Evolutionary conservation across 2,329 filamentous ascomycete genomes (phyloP), one percentile per base, ranked within the genome.

Genomic region (Colletotrichum cereale): DNA sequence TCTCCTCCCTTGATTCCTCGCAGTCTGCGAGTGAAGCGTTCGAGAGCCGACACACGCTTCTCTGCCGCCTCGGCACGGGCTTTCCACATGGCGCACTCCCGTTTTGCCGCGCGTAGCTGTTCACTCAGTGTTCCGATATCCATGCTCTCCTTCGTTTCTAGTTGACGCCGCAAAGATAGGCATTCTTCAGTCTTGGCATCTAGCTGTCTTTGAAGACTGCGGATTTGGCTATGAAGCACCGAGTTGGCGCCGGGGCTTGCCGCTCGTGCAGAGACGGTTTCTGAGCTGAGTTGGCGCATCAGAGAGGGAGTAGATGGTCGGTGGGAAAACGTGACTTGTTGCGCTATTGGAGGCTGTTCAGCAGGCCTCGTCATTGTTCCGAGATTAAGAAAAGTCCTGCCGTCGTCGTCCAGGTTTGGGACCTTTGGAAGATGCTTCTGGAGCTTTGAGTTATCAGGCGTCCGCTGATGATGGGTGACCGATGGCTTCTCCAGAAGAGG

Each of bases 21-120:
- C 40, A 84, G 50, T 31, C 78, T 78, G 18, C 76, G 71, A 4
- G 81, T 82, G 70, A 86, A 84, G 50, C 79, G 78, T 75, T 88
- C 83, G 70, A 87, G 84, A 31, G 85, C 82, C 5, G 82, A 81
- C 24, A 90, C 76, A 60, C 86, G 82, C 71, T 80, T 83, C 79
- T 92, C 89, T 0, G 89, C 88, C 5, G 83, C 81, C 75, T 89
- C 84, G 0, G 90, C 90, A 40, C 88, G 82, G 40, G 82, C 83
- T 73, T 82, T 86, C 90, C 89, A 92, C 72, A 80, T 82, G 38
- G 80, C 75, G 42, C 81, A 77, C 57, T 88, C 85, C 42, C 79
- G 77, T 62, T 82, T 83, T 4, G 82, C 78, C 26, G 80, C 79
- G 26, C 84, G 78, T 55, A 91, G 75, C 73, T 87, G 82, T 73